Base-by-base conservation (phyloP, 768 basidiomycete species). In the Ramaria sp. region DNA sequence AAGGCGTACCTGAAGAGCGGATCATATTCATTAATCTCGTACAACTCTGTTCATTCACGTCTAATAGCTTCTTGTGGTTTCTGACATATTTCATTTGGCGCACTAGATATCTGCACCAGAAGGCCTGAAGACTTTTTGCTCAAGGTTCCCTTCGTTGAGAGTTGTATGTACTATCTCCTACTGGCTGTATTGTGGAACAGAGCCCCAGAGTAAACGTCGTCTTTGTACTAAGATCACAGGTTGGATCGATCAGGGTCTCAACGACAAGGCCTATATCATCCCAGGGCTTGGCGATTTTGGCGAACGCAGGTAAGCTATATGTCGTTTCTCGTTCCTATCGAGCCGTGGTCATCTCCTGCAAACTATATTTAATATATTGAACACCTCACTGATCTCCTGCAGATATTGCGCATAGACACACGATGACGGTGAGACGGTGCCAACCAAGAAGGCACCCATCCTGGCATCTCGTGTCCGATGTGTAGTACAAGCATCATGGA, bases 271-370 rank as follows among this genome's bases (percentile, higher is more conserved):
- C 22, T 96, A 86, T 64, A 94, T 94, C 61, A 81, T 93, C 53
- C 92, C 91, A 7, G 92, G 93, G 27, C 73, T 97, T n/a, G 93
- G 93, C n/a, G 93, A 97, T 66, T 97, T 97, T 66, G 93, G 93
- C 50, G 93, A 95, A 66, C 72, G 89, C 64, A 83, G 89, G 87
- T 85, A 61, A 44, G 53, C 16, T n/a, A 16, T 41, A 6, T 32
- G 5, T 34, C 13, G 32, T 34, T 13, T 34, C 1, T 9, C 13
- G 32, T 34, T 34, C 32, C 32, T 13, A 4, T 34, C 32, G 8
- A 34, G 32, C 32, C 32, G 13, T 9, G 32, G 7, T 2, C 32
- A 8, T 34, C 13, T 34, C 9, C 8, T 13, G 32, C 9, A 8
- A 13, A 34, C 32, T n/a, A 13, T 34, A 13, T 34, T 13, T 8